These are phyloP conservation scores for Linanthus parryae DNA, from an alignment of 148 eudicot species.

Conservation along the genomic window DNA sequence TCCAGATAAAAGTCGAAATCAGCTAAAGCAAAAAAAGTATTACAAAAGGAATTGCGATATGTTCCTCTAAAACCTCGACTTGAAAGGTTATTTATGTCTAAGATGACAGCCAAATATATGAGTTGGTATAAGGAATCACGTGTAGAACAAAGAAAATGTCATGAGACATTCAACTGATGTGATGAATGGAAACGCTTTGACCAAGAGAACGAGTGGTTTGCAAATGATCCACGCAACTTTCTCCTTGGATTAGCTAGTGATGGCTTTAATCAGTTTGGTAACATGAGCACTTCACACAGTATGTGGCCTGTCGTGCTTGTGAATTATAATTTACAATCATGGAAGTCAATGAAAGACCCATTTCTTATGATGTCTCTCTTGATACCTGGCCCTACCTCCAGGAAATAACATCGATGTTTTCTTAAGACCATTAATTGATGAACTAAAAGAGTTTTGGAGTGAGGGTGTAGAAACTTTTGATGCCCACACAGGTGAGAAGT, in stretches of 20 bases:
- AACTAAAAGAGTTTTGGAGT: slow-evolving; percentile 2
- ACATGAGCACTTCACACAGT: not conserved
- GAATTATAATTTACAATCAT: not conserved
- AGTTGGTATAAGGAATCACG: not conserved
- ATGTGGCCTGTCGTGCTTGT: slow-evolving; percentile 4
- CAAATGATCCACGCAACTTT: not conserved
- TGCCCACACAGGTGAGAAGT: not conserved
- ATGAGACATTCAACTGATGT: not conserved
- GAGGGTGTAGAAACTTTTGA: not conserved
- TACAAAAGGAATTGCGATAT: too few species aligned
- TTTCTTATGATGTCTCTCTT: not conserved
- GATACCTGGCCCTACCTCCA: not conserved
- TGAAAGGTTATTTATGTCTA: too few species aligned
- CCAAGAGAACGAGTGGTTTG: not conserved
- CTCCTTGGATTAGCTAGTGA: not conserved
- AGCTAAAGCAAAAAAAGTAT: too few species aligned
- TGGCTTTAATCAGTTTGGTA: too few species aligned
- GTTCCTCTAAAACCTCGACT: too few species aligned
- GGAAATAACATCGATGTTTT: slow-evolving; percentile 5
- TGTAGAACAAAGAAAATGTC: not conserved
- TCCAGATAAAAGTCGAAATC: too few species aligned
- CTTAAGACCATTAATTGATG: slow-evolving; percentile 8
- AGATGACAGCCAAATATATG: too few species aligned
- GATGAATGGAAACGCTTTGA: slow-evolving; percentile 1
- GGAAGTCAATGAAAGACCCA: not conserved